phyloP scores from a whole-genome alignment of 768 basidiomycete species.

The Peribolospora kevripleyi region DNA sequence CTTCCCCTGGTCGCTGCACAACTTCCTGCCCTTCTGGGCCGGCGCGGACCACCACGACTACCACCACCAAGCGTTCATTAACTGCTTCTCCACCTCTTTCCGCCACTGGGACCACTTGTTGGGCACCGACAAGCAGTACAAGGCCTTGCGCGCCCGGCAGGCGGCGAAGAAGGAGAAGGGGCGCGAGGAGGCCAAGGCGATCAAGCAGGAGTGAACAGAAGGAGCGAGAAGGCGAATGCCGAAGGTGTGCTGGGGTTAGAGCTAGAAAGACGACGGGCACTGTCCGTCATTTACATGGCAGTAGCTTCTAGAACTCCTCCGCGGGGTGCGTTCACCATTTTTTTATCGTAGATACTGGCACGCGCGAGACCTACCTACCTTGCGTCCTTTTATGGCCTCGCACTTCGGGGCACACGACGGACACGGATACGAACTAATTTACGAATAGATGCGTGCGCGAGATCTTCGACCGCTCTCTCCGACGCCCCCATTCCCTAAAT shows the following conservation, averaged over 20 bases:
- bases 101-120: conserved; percentile 40
- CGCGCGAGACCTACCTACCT: no score
- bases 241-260: not conserved
- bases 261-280: not conserved
- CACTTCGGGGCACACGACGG: no score
- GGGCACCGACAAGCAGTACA: conserved; percentile 80
- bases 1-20: conserved; percentile 90
- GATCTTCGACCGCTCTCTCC: no score
- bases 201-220: not conserved
- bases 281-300: no score
- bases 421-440: no score
- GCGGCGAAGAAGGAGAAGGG: conserved; percentile 21
- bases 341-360: no score
- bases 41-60: conserved; percentile 53
- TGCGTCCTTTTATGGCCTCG: no score
- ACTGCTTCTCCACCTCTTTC: conserved; percentile 21
- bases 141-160: conserved; percentile 45
- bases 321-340: no score
- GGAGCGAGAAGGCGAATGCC: conserved; percentile 2
- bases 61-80: conserved; percentile 89
- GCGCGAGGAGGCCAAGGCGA: not conserved
- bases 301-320: no score
- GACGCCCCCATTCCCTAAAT: no score
- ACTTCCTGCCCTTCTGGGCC: conserved; percentile 85
- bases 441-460: no score